Conservation (phyloP, 2,329 filamentous ascomycete genomes). For the Stemphylium vesicarium region DNA sequence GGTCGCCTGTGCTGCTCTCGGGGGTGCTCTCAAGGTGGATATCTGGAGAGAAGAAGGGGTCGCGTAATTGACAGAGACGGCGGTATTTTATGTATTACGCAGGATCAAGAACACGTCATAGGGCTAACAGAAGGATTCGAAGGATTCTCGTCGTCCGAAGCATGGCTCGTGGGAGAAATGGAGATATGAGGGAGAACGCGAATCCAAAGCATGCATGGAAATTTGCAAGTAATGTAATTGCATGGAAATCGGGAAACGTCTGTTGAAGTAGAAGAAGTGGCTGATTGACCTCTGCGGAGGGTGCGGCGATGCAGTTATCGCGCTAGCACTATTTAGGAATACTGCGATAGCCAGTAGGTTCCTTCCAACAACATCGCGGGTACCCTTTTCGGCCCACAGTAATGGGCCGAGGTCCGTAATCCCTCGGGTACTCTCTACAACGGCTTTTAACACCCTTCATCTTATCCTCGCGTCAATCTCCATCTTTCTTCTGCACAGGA, state of each 20-base stretch:
- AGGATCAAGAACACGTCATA: not conserved
- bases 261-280: no score
- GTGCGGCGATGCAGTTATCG: no score
- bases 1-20: not conserved
- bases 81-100: not conserved
- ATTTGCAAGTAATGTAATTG: not conserved
- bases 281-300: no score
- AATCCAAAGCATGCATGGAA: not conserved
- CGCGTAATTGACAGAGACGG: constrained; percentile 2
- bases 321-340: no score
- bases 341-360: no score
- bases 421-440: constrained; percentile 1
- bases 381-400: not conserved
- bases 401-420: not conserved
- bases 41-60: constrained; percentile 8
- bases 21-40: not conserved
- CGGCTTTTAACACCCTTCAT: not conserved
- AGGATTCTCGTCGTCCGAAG: not conserved
- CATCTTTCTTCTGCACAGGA: no score
- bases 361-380: no score
- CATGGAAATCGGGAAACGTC: not conserved
- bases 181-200: not conserved
- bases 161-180: not conserved
- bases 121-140: not conserved
- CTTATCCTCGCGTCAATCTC: not conserved